A percentile compares a stretch with the other conserved stretches of the same genome.
Evolutionary conservation across 768 basidiomycete genomes (phyloP).

Genomic region (Naganishia vishniacii): DNA sequence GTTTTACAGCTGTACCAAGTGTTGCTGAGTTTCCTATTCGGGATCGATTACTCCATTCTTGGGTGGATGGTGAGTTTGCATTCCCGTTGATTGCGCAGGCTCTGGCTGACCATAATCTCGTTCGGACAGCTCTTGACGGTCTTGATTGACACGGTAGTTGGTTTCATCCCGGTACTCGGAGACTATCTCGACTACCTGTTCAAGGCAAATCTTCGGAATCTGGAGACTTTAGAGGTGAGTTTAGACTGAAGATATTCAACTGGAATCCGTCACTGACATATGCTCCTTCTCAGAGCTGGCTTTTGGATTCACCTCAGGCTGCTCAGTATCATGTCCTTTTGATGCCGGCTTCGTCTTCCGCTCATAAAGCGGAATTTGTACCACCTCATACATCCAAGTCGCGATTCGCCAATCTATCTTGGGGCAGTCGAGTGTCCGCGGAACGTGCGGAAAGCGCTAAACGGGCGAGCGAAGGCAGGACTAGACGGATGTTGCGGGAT

Average conservation of each 20-base stretch:
- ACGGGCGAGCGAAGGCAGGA: constrained; percentile 34
- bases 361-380: constrained; percentile 34
- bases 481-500: constrained; percentile 42
- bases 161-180: constrained; percentile 45
- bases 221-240: constrained; percentile 24
- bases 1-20: constrained; percentile 47
- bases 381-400: constrained; percentile 31
- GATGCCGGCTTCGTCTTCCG: constrained; percentile 39
- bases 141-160: constrained; percentile 41
- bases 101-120: not conserved
- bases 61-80: constrained; percentile 40
- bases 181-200: constrained; percentile 48
- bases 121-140: constrained; percentile 38
- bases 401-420: constrained; percentile 32
- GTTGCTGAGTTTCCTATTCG: constrained; percentile 45
- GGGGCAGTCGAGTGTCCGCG: constrained; percentile 14
- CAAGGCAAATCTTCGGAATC: constrained; percentile 47
- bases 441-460: constrained; percentile 30
- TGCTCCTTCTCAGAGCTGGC: constrained; percentile 38
- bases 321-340: constrained; percentile 42
- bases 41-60: constrained; percentile 34
- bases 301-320: constrained; percentile 31
- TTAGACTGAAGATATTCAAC: not conserved
- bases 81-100: not conserved
- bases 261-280: constrained; percentile 14